These are phyloP conservation scores for Neckera pumila DNA, from an alignment of 225 moss, liverwort and hornwort species.

Conservation along the genomic window DNA sequence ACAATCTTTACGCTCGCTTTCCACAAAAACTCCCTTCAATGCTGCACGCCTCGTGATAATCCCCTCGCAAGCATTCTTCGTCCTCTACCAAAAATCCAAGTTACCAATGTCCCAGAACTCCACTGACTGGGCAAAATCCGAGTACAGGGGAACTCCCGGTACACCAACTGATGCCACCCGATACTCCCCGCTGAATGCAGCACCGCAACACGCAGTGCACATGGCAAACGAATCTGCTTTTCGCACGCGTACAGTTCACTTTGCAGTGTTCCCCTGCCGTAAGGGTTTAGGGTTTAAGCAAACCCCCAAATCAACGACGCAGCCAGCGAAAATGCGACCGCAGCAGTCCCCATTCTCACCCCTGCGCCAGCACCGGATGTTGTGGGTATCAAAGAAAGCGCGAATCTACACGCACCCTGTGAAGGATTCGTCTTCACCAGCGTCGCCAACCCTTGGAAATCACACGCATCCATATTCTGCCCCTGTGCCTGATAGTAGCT, in stretches of 20 bases:
- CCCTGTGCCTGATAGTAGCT: constrained; percentile 19
- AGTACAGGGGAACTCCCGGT: not conserved
- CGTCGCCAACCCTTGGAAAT: constrained; percentile 13
- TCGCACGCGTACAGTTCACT: not conserved
- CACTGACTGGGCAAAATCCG: not conserved
- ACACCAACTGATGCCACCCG: not conserved
- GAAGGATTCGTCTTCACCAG: constrained; percentile 2
- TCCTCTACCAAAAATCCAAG: not conserved
- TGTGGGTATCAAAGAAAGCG: not conserved
- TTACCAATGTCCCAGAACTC: not conserved
- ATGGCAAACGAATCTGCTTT: not conserved
- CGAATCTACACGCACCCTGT: not conserved
- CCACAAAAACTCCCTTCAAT: not conserved
- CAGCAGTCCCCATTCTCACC: not conserved
- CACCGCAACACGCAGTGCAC: not conserved
- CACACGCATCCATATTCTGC: constrained; percentile 9
- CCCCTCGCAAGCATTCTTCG: not conserved
- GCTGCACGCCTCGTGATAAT: not conserved
- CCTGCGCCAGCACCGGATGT: not conserved
- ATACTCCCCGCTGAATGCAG: not conserved
- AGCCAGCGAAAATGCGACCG: not conserved
- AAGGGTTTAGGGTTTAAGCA: not conserved
- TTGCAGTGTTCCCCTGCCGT: not conserved
- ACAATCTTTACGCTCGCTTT: not conserved
- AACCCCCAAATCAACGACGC: not conserved